These are phyloP conservation scores for carrot (Daucus carota) DNA, from an alignment of 129 eudicot species.

Conservation along the genomic window DNA sequence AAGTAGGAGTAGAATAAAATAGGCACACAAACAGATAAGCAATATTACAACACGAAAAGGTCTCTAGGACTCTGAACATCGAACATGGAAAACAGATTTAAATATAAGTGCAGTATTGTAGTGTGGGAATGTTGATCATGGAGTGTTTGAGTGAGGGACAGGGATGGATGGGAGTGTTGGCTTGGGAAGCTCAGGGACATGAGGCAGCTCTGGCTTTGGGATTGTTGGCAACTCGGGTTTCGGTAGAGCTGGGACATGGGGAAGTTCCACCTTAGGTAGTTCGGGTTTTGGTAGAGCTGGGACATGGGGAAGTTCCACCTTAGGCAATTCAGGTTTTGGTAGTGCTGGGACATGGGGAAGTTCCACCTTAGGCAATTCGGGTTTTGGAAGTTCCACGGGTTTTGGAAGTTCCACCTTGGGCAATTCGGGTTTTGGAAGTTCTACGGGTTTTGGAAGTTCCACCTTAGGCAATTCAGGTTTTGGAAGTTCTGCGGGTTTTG, in stretches of 20 bases:
- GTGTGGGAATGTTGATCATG: neutral
- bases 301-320: neutral
- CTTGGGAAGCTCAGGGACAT: slow-evolving; percentile 11
- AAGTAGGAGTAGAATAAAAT: neutral
- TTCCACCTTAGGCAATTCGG: slow-evolving; percentile 7
- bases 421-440: neutral
- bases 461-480: neutral
- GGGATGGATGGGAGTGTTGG: slow-evolving; percentile 9
- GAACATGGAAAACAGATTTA: neutral
- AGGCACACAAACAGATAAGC: neutral
- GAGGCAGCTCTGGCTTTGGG: slow-evolving; percentile 22
- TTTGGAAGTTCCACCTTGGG: neutral
- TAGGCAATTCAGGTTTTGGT: slow-evolving; percentile 21
- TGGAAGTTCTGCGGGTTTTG: neutral
- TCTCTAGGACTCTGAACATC: neutral
- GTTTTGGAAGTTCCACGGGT: slow-evolving; percentile 21
- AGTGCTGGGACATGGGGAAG: slow-evolving; percentile 11
- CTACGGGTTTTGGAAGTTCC: slow-evolving; percentile 8
- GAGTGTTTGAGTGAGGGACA: neutral
- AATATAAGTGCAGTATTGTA: neutral
- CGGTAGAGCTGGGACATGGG: neutral
- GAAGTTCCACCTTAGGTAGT: neutral
- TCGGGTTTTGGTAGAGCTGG: neutral
- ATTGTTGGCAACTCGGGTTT: slow-evolving; percentile 13
- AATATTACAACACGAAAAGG: neutral